phyloP scores from a whole-genome alignment of 441 rosid species.

The Adansonia madagascariensis region DNA sequence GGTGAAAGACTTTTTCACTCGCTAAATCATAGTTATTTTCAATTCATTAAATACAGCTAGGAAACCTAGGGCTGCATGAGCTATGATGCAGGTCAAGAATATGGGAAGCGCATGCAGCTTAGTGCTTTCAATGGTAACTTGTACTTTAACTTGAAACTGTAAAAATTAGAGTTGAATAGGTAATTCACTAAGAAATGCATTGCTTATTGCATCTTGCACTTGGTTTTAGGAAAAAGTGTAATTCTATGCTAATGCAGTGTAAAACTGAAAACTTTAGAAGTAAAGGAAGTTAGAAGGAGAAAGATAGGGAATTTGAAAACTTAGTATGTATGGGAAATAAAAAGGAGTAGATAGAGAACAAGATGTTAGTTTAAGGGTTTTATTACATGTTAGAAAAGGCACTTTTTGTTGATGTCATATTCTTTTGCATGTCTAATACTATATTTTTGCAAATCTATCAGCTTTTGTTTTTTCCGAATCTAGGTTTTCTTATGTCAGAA shows the following conservation, averaged over 20 bases:
- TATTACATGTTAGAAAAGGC: neutral
- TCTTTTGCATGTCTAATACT: too few relatives aligned
- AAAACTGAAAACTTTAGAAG: neutral
- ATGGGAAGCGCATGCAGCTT: neutral
- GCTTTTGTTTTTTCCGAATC: neutral
- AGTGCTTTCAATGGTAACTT: neutral
- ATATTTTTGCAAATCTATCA: neutral
- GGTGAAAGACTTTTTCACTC: neutral
- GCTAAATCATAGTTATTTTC: neutral
- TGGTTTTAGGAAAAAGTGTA: too few relatives aligned
- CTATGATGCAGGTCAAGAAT: neutral
- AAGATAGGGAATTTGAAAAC: neutral
- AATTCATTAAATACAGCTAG: neutral
- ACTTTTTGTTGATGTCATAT: neutral
- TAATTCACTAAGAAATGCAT: neutral
- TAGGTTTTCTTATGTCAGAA: too few relatives aligned
- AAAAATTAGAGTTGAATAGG: slow-evolving; percentile 2
- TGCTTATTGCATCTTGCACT: too few relatives aligned
- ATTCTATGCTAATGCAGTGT: neutral
- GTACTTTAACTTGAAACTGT: neutral
- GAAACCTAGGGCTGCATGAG: neutral
- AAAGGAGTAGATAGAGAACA: too few relatives aligned
- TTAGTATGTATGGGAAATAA: neutral
- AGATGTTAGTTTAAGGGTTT: neutral
- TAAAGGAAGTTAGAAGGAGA: neutral